Conservation (phyloP, 108 stramenopile genomes). For the Fistulifera solaris region DNA sequence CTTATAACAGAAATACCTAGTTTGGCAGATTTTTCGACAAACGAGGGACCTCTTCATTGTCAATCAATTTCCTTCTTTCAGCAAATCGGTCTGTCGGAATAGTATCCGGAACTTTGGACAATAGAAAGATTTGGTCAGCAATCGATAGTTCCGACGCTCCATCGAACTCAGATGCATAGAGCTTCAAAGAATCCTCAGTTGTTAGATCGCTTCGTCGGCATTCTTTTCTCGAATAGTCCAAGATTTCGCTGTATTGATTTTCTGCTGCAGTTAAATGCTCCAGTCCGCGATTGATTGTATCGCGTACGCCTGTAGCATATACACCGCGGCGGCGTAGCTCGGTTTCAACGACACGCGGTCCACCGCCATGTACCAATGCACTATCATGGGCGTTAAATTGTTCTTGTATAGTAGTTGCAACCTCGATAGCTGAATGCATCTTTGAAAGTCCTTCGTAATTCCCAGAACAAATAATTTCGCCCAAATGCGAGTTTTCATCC, state of each 20-base stretch:
- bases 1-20: conserved; percentile 29
- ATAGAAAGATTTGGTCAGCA: conserved; percentile 9
- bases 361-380: conserved; percentile 28
- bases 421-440: conserved; percentile 67
- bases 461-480: conserved; percentile 44
- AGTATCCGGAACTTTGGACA: conserved; percentile 2
- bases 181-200: conserved; percentile 45
- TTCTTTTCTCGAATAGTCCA: conserved; percentile 27
- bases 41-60: not conserved
- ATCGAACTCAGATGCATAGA: conserved; percentile 70
- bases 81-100: conserved; percentile 1
- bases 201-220: conserved; percentile 72
- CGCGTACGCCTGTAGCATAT: conserved; percentile 58
- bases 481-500: conserved; percentile 71
- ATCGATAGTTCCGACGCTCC: conserved; percentile 30
- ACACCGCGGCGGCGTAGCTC: conserved; percentile 55
- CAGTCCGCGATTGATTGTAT: conserved; percentile 39
- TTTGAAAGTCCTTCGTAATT: conserved; percentile 63
- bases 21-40: conserved; percentile 24
- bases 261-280: conserved; percentile 36
- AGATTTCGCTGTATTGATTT: conserved; percentile 56
- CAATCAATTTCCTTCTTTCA: not conserved
- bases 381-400: conserved; percentile 64
- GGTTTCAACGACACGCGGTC: conserved; percentile 33
- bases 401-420: conserved; percentile 66